Conservation (phyloP, 2,329 filamentous ascomycete species). For the Diatrype stigma region DNA sequence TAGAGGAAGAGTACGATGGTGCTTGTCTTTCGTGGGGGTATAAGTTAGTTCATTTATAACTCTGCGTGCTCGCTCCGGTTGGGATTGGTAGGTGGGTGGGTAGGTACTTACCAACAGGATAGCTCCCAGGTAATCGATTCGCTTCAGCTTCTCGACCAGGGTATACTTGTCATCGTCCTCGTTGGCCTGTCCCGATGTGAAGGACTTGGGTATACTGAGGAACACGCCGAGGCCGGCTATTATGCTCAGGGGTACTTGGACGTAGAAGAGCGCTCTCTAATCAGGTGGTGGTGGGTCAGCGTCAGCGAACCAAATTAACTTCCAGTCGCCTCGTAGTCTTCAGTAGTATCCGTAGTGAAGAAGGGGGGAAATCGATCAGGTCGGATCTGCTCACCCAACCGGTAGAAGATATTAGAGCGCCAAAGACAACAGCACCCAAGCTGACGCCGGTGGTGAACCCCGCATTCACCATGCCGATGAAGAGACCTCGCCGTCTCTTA, state of each 20-base stretch:
- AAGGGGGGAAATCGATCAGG: slow-evolving; percentile 7
- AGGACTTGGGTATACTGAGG: slow-evolving; percentile 56
- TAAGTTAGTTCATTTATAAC: slow-evolving; percentile 4
- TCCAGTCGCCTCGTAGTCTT: no score
- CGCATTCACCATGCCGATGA: slow-evolving; percentile 69
- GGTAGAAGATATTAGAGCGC: slow-evolving; percentile 55
- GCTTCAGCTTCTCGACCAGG: slow-evolving; percentile 50
- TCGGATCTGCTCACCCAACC: slow-evolving; percentile 65
- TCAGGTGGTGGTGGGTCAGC: no score
- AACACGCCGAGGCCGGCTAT: slow-evolving; percentile 59
- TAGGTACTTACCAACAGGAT: slow-evolving; percentile 56
- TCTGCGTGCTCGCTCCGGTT: no score
- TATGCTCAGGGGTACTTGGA: slow-evolving; percentile 63
- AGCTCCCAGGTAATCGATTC: slow-evolving; percentile 73
- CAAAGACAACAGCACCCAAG: slow-evolving; percentile 66
- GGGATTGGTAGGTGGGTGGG: no score
- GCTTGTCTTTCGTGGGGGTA: slow-evolving; percentile 39
- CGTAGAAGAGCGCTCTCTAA: slow-evolving; percentile 68
- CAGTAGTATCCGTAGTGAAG: no score
- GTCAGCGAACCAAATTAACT: no score
- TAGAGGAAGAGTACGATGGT: slow-evolving; percentile 70
- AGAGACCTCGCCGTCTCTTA: slow-evolving; percentile 64
- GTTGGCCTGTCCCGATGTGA: slow-evolving; percentile 21
- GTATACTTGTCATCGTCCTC: slow-evolving; percentile 35
- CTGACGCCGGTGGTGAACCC: slow-evolving; percentile 69